Base-by-base conservation (phyloP, 2,329 filamentous ascomycete genomes). In the Epichloe uncinata region DNA sequence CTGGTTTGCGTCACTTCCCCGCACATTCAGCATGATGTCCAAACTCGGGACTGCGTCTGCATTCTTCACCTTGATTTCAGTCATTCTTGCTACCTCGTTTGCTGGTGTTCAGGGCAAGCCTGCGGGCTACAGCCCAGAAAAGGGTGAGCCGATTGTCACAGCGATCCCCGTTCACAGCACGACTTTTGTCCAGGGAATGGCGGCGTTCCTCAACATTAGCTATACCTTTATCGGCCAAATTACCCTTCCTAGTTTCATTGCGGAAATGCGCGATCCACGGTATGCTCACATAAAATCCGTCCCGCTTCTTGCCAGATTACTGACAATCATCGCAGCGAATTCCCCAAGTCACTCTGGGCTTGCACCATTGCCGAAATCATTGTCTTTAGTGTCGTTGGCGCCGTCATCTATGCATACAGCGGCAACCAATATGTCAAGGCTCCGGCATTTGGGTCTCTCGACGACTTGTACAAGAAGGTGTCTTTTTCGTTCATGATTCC, bases 221-320 rank as follows among this genome's bases (percentile, higher is more conserved):
- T 96, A 95, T 65, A 95, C 90, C 0, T 95, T 96, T 63, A 95
- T 96, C 57, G 90, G 90, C 0, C 90, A 96, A 64, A 95, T 95
- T 59, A 95, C 90, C 0, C 75, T 96, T 13, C 90, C 90, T 0
- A 91, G 85, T 58, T 96, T 96, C 70, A 96, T 96, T 56, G 89
- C 90, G 3, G 90, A 96, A 67, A 96, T 96, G 90, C 85, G 72
- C 51, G 74, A 82, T 30, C 78, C 79, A 2, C 64, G 67, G 70
- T 71, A 60, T 45, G 66, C 40, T 8, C 36, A 15, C 15, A 1
- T 7, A 5, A 8, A 22, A 11, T 18, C 16, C n/a, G 16, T 30
- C 16, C 22, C 8, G 8, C 16, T 18, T 3, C 3, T 22, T 22
- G 26, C 16, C 26, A 4, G 30, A 18, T 18, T n/a, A 42, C 54